Conservation (phyloP, 2,329 filamentous ascomycete genomes). For the Verticillium zaregamsianum region DNA sequence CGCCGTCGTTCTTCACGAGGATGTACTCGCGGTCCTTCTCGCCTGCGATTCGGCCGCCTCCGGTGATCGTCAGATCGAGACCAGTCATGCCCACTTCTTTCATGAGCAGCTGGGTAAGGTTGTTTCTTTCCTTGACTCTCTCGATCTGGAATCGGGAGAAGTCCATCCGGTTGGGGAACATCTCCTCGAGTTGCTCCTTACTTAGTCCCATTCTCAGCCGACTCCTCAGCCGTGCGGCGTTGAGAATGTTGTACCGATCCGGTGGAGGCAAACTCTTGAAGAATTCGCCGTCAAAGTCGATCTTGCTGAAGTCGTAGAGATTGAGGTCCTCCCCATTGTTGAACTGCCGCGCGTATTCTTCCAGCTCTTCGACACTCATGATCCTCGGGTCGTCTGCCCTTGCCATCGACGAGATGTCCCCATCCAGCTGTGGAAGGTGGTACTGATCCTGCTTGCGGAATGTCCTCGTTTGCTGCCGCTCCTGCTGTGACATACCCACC, state of each 20-base stretch:
- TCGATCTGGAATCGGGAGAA: conserved; percentile 98
- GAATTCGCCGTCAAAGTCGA: conserved; percentile 94
- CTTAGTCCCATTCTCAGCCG: conserved; percentile 91
- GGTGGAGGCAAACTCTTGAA: conserved; percentile 85
- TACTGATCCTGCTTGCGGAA: conserved; percentile 95
- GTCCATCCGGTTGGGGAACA: conserved; percentile 97
- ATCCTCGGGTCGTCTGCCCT: conserved; percentile 88
- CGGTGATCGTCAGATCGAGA: conserved; percentile 62
- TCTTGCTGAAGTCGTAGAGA: conserved; percentile 95
- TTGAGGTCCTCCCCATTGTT: conserved; percentile 87
- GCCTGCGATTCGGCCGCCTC: conserved; percentile 66
- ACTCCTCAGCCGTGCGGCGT: conserved; percentile 84
- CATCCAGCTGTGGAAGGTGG: conserved; percentile 83
- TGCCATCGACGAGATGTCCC: conserved; percentile 79
- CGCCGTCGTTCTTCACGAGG: conserved; percentile 89
- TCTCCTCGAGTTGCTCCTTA: conserved; percentile 90
- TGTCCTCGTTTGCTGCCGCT: conserved; percentile 67
- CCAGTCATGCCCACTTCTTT: conserved; percentile 85
- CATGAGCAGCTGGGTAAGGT: conserved; percentile 93
- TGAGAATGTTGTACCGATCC: conserved; percentile 95
- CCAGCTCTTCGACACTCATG: conserved; percentile 91
- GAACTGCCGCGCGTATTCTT: conserved; percentile 91
- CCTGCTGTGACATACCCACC: conserved; percentile 71
- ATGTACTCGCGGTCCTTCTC: conserved; percentile 94
- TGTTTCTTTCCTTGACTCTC: conserved; percentile 85